A percentile compares a stretch with the other conserved stretches of the same genome.
Conservation (phyloP, 1,139 yeast species). For the Yamadazyma triangularis region DNA sequence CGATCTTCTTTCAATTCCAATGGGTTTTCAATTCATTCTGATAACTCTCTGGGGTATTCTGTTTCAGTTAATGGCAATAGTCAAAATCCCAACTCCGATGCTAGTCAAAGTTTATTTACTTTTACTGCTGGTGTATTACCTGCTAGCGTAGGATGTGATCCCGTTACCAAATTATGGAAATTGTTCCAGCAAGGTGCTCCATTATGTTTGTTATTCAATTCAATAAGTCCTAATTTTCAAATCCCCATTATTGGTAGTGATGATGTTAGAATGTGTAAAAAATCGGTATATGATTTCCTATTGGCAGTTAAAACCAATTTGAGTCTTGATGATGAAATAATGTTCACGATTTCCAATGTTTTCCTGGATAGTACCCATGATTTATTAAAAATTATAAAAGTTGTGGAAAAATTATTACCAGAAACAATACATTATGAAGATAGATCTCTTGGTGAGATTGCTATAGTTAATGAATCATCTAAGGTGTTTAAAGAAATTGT, state of each 20-base stretch:
- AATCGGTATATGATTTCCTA: constrained; percentile 85
- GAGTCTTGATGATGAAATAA: constrained; percentile 63
- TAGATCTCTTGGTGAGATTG: constrained; percentile 20
- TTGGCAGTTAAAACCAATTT: constrained; percentile 80
- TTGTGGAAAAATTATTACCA: constrained; percentile 53
- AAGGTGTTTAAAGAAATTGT: constrained; percentile 82
- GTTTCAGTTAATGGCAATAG: constrained; percentile 3
- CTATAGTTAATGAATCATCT: constrained; percentile 52
- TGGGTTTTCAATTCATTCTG: constrained; percentile 23
- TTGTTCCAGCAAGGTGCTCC: constrained; percentile 92
- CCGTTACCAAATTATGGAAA: constrained; percentile 88
- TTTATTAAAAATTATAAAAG: constrained; percentile 64
- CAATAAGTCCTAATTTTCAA: constrained; percentile 34
- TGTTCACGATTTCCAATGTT: constrained; percentile 88
- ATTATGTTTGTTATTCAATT: constrained; percentile 77
- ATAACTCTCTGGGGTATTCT: constrained; percentile 14
- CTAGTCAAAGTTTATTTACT: constrained; percentile 41
- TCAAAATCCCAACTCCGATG: constrained; percentile 7
- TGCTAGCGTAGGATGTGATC: constrained; percentile 73
- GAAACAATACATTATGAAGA: constrained; percentile 11
- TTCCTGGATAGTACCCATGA: constrained; percentile 81
- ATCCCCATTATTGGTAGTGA: constrained; percentile 60
- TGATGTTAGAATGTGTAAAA: constrained; percentile 81
- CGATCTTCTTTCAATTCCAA: constrained; percentile 20
- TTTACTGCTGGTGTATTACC: constrained; percentile 76